Base-by-base conservation (phyloP, 176 grass and related monocot genomes). In the Alopecurus myosuroides region DNA sequence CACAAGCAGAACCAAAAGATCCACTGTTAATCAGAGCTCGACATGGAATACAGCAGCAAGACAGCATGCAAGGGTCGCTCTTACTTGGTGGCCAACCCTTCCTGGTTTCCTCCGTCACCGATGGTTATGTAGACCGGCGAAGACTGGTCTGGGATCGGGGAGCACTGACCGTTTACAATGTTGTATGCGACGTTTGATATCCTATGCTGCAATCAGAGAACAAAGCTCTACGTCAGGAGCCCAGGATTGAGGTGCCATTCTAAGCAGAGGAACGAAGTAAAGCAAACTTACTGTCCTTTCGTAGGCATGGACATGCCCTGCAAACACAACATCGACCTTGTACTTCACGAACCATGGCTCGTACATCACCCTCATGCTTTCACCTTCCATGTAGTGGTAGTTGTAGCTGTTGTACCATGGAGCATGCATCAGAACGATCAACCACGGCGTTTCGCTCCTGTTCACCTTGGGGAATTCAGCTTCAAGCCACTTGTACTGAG, bases 331-430 rank as follows among this genome's bases (percentile, higher is more conserved):
- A 67, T 98, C 93, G 3, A 98, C 95, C 82, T 98, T 98, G 85
- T 95, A 92, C 81, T 90, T 88, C 13, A 98, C 93, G 14, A 98
- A 95, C 95, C 93, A 98, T 4, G 70, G 73, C 78, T 98, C 95
- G 15, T 87, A 98, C 82, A 98, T 92, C 19, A 98, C 95, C 87
- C 93, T 85, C 96, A 98, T 98, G 71, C 77, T 88, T 80, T 98
- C 93, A 22, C 96, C 96, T 85, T 98, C 95, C 96, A 98, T 98
- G 61, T 93, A 95, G 61, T 95, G 96, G 51, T 98, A 93, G 77
- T 95, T 93, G 46, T 98, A 95, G 87, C 95, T 98, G 80, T 98
- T 98, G 51, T 98, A 98, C 95, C 92, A 98, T 15, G 96, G 96
- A 36, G 96, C 77, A 22, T 98, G 96, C 93, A 95, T 82, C n/a